Evolutionary conservation across 1,284 basidiomycete genomes (phyloP).

Genomic region (Pseudozyma hubeiensis): DNA sequence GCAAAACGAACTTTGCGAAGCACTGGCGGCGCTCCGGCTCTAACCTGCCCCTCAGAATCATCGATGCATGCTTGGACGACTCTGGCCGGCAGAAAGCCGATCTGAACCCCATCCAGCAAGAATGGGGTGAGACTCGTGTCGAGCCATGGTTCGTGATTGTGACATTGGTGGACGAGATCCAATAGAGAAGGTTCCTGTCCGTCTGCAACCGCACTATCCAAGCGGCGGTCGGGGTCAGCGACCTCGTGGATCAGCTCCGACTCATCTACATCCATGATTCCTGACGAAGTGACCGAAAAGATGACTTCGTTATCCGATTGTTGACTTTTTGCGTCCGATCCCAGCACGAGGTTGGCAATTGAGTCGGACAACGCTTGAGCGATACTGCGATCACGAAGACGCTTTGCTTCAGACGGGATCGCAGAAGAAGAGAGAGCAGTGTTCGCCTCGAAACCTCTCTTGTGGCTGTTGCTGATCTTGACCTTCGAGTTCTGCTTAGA

Average conservation of each 20-base stretch:
- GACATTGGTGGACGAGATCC: constrained; percentile 54
- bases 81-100: constrained; percentile 53
- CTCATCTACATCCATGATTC: constrained; percentile 23
- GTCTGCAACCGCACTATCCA: background rate
- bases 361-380: constrained; percentile 33
- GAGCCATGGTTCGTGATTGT: constrained; percentile 64
- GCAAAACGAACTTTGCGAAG: constrained; percentile 34
- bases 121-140: constrained; percentile 52
- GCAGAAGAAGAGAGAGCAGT: constrained; percentile 7
- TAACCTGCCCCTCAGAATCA: constrained; percentile 24
- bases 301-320: constrained; percentile 27
- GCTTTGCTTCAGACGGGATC: constrained; percentile 38
- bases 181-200: constrained; percentile 36
- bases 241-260: constrained; percentile 30
- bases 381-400: constrained; percentile 32
- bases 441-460: background rate
- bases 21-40: constrained; percentile 12
- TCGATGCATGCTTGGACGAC: constrained; percentile 52
- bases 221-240: constrained; percentile 21
- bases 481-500: background rate
- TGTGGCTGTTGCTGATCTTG: background rate
- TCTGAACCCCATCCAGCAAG: constrained; percentile 56
- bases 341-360: constrained; percentile 43
- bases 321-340: constrained; percentile 16
- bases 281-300: constrained; percentile 39